These are phyloP conservation scores for Fraxinus sp. DNA, from an alignment of 305 asterid species.

Conservation along the genomic window DNA sequence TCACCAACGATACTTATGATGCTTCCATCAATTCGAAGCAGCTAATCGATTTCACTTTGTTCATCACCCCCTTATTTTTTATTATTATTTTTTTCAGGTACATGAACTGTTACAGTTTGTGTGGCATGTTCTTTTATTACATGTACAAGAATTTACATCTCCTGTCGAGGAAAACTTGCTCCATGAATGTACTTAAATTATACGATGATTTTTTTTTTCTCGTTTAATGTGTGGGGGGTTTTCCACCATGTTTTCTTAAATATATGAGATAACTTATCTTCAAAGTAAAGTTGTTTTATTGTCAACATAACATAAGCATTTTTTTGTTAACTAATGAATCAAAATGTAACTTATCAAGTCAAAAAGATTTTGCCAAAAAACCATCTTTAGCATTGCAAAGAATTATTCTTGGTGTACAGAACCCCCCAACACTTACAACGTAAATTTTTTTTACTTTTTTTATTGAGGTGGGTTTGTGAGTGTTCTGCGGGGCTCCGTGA, in stretches of 20 bases:
- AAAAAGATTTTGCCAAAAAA: neutral
- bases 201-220: neutral
- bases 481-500: no score
- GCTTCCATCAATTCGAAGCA: neutral
- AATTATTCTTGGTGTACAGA: no score
- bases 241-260: neutral
- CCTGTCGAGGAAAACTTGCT: neutral
- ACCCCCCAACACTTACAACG: no score
- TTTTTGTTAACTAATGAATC: neutral
- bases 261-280: neutral
- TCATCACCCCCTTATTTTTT: neutral
- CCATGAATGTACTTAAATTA: neutral
- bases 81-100: slow-evolving; percentile 9
- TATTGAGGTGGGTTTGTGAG: no score
- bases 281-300: neutral
- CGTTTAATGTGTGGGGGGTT: neutral
- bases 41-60: neutral
- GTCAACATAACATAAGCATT: neutral
- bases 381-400: no score
- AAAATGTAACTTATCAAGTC: neutral
- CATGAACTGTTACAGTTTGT: neutral
- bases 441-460: no score
- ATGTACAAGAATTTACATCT: neutral
- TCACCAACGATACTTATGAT: neutral
- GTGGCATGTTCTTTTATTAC: neutral